These are phyloP conservation scores for Coccomyxa subellipsoidea DNA, from an alignment of 163 green algal genomes.

Conservation along the genomic window DNA sequence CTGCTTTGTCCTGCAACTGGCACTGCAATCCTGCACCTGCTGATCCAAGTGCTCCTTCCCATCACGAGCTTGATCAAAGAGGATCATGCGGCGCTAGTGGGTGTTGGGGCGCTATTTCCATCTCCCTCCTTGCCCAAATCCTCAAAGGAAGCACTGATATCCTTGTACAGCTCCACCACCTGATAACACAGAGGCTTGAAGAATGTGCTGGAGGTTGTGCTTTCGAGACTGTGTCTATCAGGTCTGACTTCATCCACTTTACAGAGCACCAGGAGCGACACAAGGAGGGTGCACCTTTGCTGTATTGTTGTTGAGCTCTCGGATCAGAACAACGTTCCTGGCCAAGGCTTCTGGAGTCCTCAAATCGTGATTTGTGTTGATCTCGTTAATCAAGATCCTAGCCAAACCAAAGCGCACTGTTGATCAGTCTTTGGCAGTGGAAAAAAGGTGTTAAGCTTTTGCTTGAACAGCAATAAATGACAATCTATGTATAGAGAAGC, in stretches of 20 bases:
- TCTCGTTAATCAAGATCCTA: constrained; percentile 67
- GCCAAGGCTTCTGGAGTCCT: constrained; percentile 54
- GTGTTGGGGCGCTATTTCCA: background rate
- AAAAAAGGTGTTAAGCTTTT: too few species aligned
- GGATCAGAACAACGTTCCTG: constrained; percentile 71
- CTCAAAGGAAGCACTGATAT: constrained; percentile 5
- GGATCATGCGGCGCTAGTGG: background rate
- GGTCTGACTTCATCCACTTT: too few species aligned
- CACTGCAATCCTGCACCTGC: too few species aligned
- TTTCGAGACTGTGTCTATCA: too few species aligned
- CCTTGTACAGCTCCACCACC: constrained; percentile 6
- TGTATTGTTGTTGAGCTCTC: constrained; percentile 73
- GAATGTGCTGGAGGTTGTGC: too few species aligned
- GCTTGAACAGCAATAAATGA: too few species aligned
- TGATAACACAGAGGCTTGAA: too few species aligned
- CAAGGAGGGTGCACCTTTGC: constrained; percentile 31
- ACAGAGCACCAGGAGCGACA: too few species aligned
- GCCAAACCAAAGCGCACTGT: background rate
- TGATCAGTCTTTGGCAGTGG: background rate
- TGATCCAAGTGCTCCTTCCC: too few species aligned
- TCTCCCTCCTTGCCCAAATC: background rate
- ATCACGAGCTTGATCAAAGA: too few species aligned
- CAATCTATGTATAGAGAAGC: too few species aligned
- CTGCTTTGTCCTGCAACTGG: too few species aligned
- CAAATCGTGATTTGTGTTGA: constrained; percentile 68